Evolutionary conservation across 1,284 basidiomycete species (phyloP).

Genomic region (Thecaphora thlaspeos): DNA sequence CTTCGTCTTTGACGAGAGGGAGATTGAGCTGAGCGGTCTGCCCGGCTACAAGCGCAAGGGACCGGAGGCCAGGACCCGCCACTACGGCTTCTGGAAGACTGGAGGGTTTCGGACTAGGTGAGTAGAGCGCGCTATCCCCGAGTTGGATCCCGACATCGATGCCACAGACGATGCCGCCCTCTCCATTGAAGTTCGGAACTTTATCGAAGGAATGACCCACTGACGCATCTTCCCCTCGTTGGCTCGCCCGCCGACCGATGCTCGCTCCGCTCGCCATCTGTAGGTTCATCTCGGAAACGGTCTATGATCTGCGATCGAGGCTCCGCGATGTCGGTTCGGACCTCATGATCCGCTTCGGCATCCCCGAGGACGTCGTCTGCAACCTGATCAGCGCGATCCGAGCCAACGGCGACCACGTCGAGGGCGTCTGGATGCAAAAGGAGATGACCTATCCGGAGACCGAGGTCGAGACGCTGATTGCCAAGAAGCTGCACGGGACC

Average conservation of each 20-base stretch:
- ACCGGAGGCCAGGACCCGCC: conserved; percentile 56
- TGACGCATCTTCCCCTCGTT: background rate
- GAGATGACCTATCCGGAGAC: conserved; percentile 47
- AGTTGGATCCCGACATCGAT: too few relatives aligned
- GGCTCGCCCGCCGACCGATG: too few relatives aligned
- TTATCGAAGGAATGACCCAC: too few relatives aligned
- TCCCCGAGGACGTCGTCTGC: conserved; percentile 58
- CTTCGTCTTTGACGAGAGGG: conserved; percentile 63
- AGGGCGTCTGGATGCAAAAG: conserved; percentile 54
- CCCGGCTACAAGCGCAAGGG: conserved; percentile 57
- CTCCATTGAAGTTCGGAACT: too few relatives aligned
- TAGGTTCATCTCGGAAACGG: conserved; percentile 62
- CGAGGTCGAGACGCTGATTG: conserved; percentile 36
- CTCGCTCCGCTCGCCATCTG: background rate
- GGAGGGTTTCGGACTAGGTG: conserved; percentile 58
- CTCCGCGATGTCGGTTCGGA: conserved; percentile 60
- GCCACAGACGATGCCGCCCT: too few relatives aligned
- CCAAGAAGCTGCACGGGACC: conserved; percentile 24
- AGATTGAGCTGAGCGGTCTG: conserved; percentile 62
- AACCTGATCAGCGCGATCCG: conserved; percentile 42
- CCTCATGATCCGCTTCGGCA: conserved; percentile 62
- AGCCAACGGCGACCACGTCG: conserved; percentile 40
- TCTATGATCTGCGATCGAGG: conserved; percentile 61
- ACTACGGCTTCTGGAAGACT: conserved; percentile 63
- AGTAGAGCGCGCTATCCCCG: too few relatives aligned